Evolutionary conservation across 129 eudicot species (phyloP).

Genomic region (Scalesia atractyloides): DNA sequence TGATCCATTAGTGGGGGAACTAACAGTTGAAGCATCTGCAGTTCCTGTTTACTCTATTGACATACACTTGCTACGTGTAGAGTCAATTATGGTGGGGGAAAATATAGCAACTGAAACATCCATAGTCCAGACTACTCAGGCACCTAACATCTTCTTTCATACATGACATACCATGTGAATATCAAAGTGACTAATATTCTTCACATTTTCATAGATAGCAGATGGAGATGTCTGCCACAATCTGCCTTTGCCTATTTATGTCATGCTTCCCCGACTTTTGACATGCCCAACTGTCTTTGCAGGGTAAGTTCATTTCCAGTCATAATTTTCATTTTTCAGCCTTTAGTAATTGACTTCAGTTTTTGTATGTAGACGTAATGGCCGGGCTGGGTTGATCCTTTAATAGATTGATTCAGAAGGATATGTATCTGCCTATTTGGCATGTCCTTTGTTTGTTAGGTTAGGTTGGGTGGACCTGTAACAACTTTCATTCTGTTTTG

Average conservation of each 20-base stretch:
- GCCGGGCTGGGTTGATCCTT: not conserved
- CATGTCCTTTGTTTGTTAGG: not conserved
- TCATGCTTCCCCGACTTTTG: conserved; percentile 76
- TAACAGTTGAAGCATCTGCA: conserved; percentile 71
- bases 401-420: not conserved
- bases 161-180: not conserved
- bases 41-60: conserved; percentile 76
- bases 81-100: conserved; percentile 83
- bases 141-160: conserved; percentile 14
- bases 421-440: not conserved
- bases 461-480: not conserved
- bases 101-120: conserved; percentile 71
- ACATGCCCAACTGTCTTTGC: conserved; percentile 86
- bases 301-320: conserved; percentile 51
- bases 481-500: not conserved
- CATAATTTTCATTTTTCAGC: not conserved
- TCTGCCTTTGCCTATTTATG: conserved; percentile 63
- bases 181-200: conserved; percentile 1
- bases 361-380: conserved; percentile 1
- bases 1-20: conserved; percentile 65
- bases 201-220: conserved; percentile 61
- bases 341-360: conserved; percentile 1
- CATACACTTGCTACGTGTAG: conserved; percentile 72
- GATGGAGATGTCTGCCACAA: conserved; percentile 79
- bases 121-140: conserved; percentile 82